phyloP scores from a whole-genome alignment of 371 early-diverging fungal genomes.

The Nematocida sp. region DNA sequence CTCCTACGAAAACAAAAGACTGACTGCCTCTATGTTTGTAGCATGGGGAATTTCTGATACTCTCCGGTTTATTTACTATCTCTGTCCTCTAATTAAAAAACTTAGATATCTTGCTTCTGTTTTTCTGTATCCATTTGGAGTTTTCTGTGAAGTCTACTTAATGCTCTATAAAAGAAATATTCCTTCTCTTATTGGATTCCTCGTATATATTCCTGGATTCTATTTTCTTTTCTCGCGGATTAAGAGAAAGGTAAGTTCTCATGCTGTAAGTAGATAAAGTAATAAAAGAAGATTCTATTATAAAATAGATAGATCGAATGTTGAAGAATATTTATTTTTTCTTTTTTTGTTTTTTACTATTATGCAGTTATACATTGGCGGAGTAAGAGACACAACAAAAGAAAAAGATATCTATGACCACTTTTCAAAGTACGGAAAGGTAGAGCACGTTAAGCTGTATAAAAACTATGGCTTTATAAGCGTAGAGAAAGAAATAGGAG shows the following conservation, averaged over 20 bases:
- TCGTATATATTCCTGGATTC: constrained; percentile 36
- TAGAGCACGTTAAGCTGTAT: constrained; percentile 29
- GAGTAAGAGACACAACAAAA: constrained; percentile 29
- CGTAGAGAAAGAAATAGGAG: constrained; percentile 18
- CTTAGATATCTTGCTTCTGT: constrained; percentile 18
- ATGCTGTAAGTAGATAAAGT: not conserved
- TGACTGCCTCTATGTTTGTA: constrained; percentile 9
- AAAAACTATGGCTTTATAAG: constrained; percentile 39
- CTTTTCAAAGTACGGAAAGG: constrained; percentile 27
- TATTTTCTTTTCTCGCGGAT: constrained; percentile 19
- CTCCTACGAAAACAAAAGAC: not conserved
- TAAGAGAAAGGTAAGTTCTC: not conserved
- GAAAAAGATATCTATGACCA: constrained; percentile 38
- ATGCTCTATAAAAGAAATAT: constrained; percentile 9
- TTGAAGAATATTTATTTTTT: not conserved
- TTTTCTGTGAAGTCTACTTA: constrained; percentile 36
- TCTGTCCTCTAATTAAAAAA: not conserved
- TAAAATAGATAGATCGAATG: too few relatives aligned
- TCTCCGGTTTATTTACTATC: constrained; percentile 25
- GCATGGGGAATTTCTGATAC: constrained; percentile 37
- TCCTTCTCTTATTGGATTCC: constrained; percentile 11
- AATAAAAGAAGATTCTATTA: not conserved
- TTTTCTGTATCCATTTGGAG: constrained; percentile 37
- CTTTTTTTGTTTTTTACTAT: constrained; percentile 2
- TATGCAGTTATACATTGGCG: constrained; percentile 53